Base-by-base conservation (phyloP, 1,284 basidiomycete species). In the Amylostereum chailletii region DNA sequence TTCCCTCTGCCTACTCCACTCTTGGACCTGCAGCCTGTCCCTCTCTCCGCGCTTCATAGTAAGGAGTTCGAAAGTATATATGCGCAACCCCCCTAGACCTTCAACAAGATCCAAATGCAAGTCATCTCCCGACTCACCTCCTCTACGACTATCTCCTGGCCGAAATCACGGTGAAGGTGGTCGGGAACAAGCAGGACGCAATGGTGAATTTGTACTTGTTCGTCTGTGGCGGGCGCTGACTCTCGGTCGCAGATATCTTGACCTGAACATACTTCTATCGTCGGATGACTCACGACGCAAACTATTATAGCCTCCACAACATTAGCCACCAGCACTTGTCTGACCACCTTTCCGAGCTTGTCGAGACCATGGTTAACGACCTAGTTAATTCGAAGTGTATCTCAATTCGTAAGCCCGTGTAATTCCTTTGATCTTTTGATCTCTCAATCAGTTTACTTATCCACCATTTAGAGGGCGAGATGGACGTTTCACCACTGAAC, bases 101-200 rank as follows among this genome's bases (percentile, higher is more conserved):
- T 98, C 77, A 99, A 99, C 79, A 98, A 97, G 71, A 96, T 98
- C 57, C 96, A 99, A 65, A 99, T 99, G 0, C 99, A 95, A 94
- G 90, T 0, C 92, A 94, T 62, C 70, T 97, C 4, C 86, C 91
- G 0, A 90, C 87, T 1, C 82, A 88, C 65, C 77, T 87, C 63
- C 72, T 92, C 5, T 94, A 98, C 61, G 96, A 99, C 66, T 97
- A 97, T 66, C 97, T 99, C 82, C 81, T 99, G 54, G 92, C 95
- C 1, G 96, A 99, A 70, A 96, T 99, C 67, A 94, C 91, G 0
- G 92, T 97, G 32, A 94, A 94, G 72, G 99, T 95, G 3, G 96
- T 99, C 54, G 94, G 98, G 71, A 96, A 95, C 69, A 97, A 96
- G 74, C 94, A 97, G 68, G 93, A 93, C 64, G 92, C 92, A 0